A percentile compares a stretch with the other conserved stretches of the same genome.
Evolutionary conservation across 2,329 filamentous ascomycete species (phyloP).

Genomic region (Paracoccidioides brasiliensis): DNA sequence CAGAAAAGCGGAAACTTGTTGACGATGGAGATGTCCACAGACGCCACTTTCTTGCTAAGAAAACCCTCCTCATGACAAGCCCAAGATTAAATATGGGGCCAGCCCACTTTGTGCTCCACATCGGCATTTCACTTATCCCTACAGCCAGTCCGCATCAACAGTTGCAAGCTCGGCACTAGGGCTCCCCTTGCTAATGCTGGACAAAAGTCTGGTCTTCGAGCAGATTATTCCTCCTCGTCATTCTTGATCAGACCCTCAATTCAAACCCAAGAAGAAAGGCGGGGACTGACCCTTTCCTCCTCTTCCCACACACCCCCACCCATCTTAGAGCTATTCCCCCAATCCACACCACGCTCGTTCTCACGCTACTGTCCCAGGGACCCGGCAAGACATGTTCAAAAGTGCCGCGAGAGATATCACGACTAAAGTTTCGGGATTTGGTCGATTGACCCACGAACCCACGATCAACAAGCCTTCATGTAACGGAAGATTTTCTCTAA

Average conservation of each 20-base stretch:
- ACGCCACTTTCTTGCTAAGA: too few species aligned
- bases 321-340: background rate
- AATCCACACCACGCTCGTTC: background rate
- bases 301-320: background rate
- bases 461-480: background rate
- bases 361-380: background rate
- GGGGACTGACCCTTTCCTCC: background rate
- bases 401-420: background rate
- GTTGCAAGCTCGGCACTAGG: background rate
- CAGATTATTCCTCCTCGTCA: background rate
- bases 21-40: too few species aligned
- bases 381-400: background rate
- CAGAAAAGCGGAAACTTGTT: background rate
- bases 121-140: background rate
- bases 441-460: background rate
- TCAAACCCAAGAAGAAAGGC: background rate
- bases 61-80: too few species aligned
- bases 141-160: background rate
- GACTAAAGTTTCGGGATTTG: constrained; percentile 1
- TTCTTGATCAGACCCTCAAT: background rate
- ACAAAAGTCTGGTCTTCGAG: too few species aligned
- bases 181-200: background rate
- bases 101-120: background rate
- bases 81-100: background rate
- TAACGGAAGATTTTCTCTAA: background rate